Percentiles rank a stretch among this genome's conserved stretches.
Conservation (phyloP, 139 green algal species). For the Chlorella vulgaris region DNA sequence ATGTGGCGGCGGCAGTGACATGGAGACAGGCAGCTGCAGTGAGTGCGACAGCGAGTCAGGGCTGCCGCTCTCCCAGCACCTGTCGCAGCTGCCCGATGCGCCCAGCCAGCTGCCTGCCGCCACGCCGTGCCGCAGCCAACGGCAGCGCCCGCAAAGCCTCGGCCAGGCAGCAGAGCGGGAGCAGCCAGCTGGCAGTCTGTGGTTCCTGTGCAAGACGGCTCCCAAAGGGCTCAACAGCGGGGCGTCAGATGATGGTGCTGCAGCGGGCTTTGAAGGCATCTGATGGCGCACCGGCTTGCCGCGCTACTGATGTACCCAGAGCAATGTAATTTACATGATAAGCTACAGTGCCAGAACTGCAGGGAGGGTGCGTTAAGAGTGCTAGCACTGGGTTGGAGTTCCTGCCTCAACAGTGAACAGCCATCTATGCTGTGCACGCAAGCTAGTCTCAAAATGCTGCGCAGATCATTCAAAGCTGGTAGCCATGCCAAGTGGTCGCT, state of each 20-base stretch:
- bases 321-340: too few relatives aligned
- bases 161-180: too few relatives aligned
- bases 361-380: too few relatives aligned
- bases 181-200: not conserved
- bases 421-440: too few relatives aligned
- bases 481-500: too few relatives aligned
- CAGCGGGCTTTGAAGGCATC: not conserved
- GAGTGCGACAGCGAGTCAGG: not conserved
- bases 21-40: not conserved
- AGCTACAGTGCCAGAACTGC: too few relatives aligned
- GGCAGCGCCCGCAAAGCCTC: too few relatives aligned
- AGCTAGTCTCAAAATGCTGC: too few relatives aligned
- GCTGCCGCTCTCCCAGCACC: not conserved
- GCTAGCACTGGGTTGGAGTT: too few relatives aligned
- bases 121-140: too few relatives aligned
- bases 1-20: not conserved
- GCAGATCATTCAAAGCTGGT: too few relatives aligned
- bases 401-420: too few relatives aligned
- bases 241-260: not conserved
- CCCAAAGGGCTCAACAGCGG: slow-evolving; percentile 10
- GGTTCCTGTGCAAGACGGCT: not conserved
- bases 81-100: slow-evolving; percentile 26
- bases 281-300: not conserved
- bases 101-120: not conserved
- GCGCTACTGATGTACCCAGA: not conserved